These are phyloP conservation scores for Alternaria metachromatica DNA, from an alignment of 2,329 filamentous ascomycete species.

Conservation along the genomic window DNA sequence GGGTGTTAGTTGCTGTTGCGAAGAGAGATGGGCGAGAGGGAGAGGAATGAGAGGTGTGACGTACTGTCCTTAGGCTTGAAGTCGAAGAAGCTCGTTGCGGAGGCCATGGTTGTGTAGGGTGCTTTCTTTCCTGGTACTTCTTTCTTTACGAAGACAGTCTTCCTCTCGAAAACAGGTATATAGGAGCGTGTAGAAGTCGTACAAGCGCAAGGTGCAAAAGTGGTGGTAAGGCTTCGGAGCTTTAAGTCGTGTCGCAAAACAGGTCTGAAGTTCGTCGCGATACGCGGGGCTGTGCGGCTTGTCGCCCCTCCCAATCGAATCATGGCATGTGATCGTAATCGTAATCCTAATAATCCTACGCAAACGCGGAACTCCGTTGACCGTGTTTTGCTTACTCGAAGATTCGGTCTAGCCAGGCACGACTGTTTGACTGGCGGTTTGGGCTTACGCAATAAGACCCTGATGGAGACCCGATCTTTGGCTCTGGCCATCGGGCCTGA, in stretches of 20 bases:
- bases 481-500: neutral
- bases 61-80: slow-evolving; percentile 83
- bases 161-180: neutral
- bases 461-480: neutral
- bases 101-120: slow-evolving; percentile 62
- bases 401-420: neutral
- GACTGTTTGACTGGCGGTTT: neutral
- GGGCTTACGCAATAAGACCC: neutral
- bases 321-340: slow-evolving; percentile 13
- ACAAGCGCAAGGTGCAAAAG: neutral
- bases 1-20: neutral
- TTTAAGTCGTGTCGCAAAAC: neutral
- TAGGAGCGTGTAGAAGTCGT: neutral
- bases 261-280: slow-evolving; percentile 5
- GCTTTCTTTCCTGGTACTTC: neutral
- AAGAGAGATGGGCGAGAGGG: neutral
- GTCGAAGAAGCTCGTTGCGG: slow-evolving; percentile 77
- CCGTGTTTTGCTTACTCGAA: neutral
- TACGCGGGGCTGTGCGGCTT: slow-evolving; percentile 16
- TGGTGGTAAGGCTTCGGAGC: neutral
- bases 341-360: neutral
- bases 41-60: slow-evolving; percentile 43
- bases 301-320: slow-evolving; percentile 9
- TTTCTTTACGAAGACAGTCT: neutral
- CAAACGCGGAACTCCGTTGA: neutral